Evolutionary conservation across 768 basidiomycete genomes (phyloP).

Genomic region (Mycena pura): DNA sequence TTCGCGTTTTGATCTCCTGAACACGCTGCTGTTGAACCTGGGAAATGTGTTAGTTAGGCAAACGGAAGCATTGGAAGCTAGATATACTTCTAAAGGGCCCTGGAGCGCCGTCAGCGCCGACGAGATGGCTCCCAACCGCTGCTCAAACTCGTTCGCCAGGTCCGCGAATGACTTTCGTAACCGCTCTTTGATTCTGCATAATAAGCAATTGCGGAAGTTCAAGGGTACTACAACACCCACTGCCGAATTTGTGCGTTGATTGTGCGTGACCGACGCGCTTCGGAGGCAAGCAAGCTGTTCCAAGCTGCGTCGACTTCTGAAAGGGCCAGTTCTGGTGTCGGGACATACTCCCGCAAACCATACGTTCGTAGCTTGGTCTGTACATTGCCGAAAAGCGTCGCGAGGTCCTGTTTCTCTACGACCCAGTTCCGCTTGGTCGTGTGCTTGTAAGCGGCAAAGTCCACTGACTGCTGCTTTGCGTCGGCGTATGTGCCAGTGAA

Average conservation of each 20-base stretch:
- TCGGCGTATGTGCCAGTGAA: conserved; percentile 82
- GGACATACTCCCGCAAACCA: conserved; percentile 82
- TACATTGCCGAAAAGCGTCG: conserved; percentile 89
- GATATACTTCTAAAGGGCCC: conserved; percentile 74
- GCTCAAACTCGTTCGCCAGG: conserved; percentile 79
- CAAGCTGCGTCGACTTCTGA: conserved; percentile 81
- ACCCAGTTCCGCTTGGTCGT: conserved; percentile 89
- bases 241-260: conserved; percentile 92
- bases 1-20: conserved; percentile 65
- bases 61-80: conserved; percentile 23
- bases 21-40: conserved; percentile 80
- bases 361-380: conserved; percentile 95
- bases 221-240: conserved; percentile 55
- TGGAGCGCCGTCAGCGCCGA: conserved; percentile 75
- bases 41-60: not conserved
- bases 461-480: conserved; percentile 76
- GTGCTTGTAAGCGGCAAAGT: conserved; percentile 83
- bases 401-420: conserved; percentile 86
- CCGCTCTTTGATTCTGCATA: conserved; percentile 77
- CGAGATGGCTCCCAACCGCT: conserved; percentile 68
- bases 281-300: conserved; percentile 73
- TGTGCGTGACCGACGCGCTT: conserved; percentile 75
- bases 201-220: not conserved
- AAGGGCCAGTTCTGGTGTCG: conserved; percentile 71
- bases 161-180: conserved; percentile 80